phyloP scores from a whole-genome alignment of 2,329 filamentous ascomycete species.

The Botrytis fragariae region DNA sequence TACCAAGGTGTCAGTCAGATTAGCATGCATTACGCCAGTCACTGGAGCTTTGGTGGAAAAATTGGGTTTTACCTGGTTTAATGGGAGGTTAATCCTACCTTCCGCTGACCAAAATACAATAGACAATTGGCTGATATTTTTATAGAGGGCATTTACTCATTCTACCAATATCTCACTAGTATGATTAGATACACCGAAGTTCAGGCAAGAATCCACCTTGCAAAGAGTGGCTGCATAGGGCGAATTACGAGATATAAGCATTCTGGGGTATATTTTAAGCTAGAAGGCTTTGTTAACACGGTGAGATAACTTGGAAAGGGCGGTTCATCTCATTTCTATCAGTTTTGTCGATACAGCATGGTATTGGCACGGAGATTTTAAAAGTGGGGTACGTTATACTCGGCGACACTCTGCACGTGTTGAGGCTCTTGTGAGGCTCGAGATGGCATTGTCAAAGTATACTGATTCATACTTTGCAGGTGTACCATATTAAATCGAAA shows the following conservation, averaged over 20 bases:
- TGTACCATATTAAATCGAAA: background rate
- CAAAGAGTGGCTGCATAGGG: background rate
- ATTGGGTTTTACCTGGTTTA: background rate
- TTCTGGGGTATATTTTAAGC: background rate
- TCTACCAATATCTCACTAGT: background rate
- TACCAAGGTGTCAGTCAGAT: background rate
- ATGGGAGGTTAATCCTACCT: background rate
- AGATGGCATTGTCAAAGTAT: background rate
- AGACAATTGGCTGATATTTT: background rate
- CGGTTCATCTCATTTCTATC: background rate
- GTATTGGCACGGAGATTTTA: background rate
- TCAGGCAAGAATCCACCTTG: background rate
- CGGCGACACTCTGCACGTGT: background rate
- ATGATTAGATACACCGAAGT: slow-evolving; percentile 3
- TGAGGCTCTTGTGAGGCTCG: background rate
- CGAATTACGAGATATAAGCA: background rate
- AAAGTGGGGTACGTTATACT: slow-evolving; percentile 1
- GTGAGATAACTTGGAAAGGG: background rate
- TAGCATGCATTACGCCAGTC: background rate
- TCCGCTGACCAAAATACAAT: background rate
- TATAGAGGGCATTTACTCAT: background rate
- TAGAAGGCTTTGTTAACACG: background rate
- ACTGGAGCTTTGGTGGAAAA: background rate
- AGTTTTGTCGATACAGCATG: background rate
- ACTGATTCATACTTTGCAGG: background rate